Evolutionary conservation across 179 eudicot species (phyloP).

Genomic region (Carnegiea gigantea): DNA sequence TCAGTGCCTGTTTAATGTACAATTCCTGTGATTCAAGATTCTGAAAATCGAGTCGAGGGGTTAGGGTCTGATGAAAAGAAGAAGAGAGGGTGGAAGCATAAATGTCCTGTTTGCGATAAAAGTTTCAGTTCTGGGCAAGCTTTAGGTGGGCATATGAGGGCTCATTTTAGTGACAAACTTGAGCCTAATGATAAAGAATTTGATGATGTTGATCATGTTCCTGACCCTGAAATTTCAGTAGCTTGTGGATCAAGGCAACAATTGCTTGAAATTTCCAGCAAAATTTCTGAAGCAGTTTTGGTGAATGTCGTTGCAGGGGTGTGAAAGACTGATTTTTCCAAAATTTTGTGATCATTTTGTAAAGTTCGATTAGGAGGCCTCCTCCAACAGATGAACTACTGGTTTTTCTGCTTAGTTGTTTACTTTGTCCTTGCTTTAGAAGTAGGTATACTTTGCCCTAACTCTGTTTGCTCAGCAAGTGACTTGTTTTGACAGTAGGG

Average conservation of each 20-base stretch:
- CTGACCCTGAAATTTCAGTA: not conserved
- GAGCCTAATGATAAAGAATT: constrained; percentile 11
- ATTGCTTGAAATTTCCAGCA: not conserved
- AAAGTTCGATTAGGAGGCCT: not conserved
- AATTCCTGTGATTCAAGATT: not conserved
- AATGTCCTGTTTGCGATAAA: constrained; percentile 26
- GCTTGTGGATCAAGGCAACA: constrained; percentile 4
- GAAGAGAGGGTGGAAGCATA: constrained; percentile 20
- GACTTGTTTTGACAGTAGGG: not conserved
- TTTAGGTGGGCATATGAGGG: constrained; percentile 40
- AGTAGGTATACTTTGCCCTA: not conserved
- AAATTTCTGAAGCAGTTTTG: not conserved
- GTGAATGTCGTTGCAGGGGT: not conserved
- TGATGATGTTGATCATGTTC: not conserved
- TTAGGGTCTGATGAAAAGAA: not conserved
- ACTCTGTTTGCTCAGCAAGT: not conserved
- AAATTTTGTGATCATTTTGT: not conserved
- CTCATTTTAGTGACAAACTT: constrained; percentile 24
- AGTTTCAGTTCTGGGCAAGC: constrained; percentile 31
- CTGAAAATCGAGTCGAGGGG: not conserved
- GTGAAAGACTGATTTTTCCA: not conserved
- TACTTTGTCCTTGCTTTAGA: not conserved
- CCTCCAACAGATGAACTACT: not conserved
- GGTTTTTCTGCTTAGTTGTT: not conserved
- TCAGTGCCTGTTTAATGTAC: not conserved